Evolutionary conservation across 371 early-diverging fungal genomes (phyloP).

Genomic region (Syncephalastrum contaminatum): DNA sequence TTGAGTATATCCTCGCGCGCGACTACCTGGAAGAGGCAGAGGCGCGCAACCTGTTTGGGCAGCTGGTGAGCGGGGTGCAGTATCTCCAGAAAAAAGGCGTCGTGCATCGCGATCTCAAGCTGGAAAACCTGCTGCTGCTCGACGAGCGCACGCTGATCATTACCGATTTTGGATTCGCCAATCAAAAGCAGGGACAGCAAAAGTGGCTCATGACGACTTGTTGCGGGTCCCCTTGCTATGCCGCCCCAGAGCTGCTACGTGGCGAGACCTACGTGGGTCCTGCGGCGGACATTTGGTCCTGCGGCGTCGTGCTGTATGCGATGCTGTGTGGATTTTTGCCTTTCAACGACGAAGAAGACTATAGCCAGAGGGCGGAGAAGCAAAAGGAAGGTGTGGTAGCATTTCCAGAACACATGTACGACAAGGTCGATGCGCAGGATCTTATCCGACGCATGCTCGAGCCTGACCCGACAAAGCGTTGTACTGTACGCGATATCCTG

Average conservation of each 20-base stretch:
- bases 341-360: constrained; percentile 74
- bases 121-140: constrained; percentile 86
- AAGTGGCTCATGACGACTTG: constrained; percentile 71
- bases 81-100: constrained; percentile 49
- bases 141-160: constrained; percentile 83
- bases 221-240: constrained; percentile 96
- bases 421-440: constrained; percentile 21
- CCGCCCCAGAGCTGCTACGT: constrained; percentile 93
- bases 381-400: constrained; percentile 52
- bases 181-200: constrained; percentile 58
- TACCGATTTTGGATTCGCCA: constrained; percentile 98
- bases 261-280: constrained; percentile 92
- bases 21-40: constrained; percentile 51
- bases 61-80: constrained; percentile 61
- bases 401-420: constrained; percentile 47
- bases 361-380: constrained; percentile 59
- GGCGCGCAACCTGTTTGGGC: constrained; percentile 58
- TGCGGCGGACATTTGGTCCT: constrained; percentile 92
- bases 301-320: constrained; percentile 85
- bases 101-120: constrained; percentile 67
- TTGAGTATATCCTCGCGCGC: constrained; percentile 59
- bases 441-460: constrained; percentile 48
- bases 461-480: constrained; percentile 50
- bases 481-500: constrained; percentile 45
- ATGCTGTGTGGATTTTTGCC: constrained; percentile 76